Base-by-base conservation (phyloP, 169 alveolate genomes). In the Toxoplasma gondii region DNA sequence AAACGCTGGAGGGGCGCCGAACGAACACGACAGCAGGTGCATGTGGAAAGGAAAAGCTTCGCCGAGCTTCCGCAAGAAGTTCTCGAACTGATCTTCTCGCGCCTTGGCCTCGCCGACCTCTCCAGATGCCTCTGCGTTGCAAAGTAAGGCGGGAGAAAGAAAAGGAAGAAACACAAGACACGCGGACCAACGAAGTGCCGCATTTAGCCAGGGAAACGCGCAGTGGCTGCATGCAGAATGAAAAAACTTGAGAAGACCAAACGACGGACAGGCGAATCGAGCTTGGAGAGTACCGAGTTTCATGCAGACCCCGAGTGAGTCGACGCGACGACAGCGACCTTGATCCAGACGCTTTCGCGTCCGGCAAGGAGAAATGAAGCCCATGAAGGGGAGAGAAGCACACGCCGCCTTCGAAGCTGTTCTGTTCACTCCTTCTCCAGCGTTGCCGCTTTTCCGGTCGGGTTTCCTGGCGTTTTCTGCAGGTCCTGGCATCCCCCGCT, bases 41-140 rank as follows among this genome's bases (percentile, higher is more conserved):
- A 4, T 64, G 34, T 1, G 74, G 74, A 64, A 64, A 64, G n/a
- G 74, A 64, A 19, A 64, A 1, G 74, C 74, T 64, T 64, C 74
- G 24, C 74, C 74, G 74, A 64, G 1, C 5, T 64, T 38, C 86
- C 86, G 22, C 86, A 78, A 16, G 86, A 78, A 38, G 86, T 78
- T 19, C 86, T 78, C 29, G 86, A 78, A 38, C 86, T 36, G n/a
- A 38, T 78, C 43, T 78, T 78, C 45, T 31, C 44, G 22, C n/a
- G 39, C 45, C 44, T 78, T 19, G 86, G 45, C 16, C 29, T 78
- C 2, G 49, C 86, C 19, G 86, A 78, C 45, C 86, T 78, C 39
- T 17, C 86, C 39, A 78, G 86, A 31, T 78, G 86, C 24, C 86
- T 78, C n/a, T 78, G 86, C n/a, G 86, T 78, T 29, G 39, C 49